These are phyloP conservation scores for Filosporella fistucella DNA, from an alignment of 495 filamentous ascomycete species.

Conservation along the genomic window DNA sequence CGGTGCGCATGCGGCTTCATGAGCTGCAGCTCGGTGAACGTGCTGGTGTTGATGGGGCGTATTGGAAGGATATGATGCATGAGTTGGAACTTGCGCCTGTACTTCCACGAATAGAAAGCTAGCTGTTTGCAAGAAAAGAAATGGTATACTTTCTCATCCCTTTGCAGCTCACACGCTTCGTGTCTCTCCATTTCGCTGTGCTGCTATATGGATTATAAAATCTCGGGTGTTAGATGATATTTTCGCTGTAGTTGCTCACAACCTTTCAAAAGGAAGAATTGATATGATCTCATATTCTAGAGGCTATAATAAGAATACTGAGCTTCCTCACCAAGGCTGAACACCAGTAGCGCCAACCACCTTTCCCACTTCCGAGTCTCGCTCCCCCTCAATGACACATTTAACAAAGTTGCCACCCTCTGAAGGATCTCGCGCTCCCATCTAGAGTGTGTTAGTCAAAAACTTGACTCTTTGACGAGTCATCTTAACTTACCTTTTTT, in stretches of 20 bases:
- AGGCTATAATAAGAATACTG: constrained; percentile 4
- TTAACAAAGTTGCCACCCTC: constrained; percentile 7
- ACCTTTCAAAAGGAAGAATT: no score
- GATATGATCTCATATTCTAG: constrained; percentile 8
- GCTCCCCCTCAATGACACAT: constrained; percentile 8
- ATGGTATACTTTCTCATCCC: constrained; percentile 5
- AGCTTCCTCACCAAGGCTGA: constrained; percentile 7
- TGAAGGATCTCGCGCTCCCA: constrained; percentile 11
- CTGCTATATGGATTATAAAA: constrained; percentile 2
- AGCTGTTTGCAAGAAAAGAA: constrained; percentile 3
- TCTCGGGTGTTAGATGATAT: constrained; percentile 7
- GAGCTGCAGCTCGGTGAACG: constrained; percentile 9
- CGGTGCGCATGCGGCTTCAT: constrained; percentile 14
- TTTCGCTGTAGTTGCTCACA: constrained; percentile 3
- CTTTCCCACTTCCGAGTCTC: constrained; percentile 12
- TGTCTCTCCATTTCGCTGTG: constrained; percentile 3
- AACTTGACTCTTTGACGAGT: background rate
- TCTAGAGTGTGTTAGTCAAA: background rate
- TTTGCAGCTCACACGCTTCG: constrained; percentile 2
- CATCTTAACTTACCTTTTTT: constrained; percentile 9
- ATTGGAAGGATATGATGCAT: constrained; percentile 14
- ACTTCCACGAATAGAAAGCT: constrained; percentile 4
- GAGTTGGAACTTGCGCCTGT: constrained; percentile 13
- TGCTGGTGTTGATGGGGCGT: constrained; percentile 8
- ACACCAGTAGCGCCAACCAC: constrained; percentile 4